Conservation (phyloP, 2,329 filamentous ascomycete genomes). For the Epichloe amarillans region DNA sequence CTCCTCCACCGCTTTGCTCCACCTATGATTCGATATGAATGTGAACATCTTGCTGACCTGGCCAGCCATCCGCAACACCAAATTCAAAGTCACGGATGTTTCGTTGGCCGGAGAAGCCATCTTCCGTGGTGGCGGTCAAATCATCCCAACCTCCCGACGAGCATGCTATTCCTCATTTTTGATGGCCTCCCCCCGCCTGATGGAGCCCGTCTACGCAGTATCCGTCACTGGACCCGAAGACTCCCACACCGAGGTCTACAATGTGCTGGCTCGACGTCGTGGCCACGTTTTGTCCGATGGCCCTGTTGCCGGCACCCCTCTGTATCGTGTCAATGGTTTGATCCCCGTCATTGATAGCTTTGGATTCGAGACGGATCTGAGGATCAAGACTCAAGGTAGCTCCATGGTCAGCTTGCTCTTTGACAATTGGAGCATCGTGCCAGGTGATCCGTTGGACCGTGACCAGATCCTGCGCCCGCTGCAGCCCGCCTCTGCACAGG, state of each 20-base stretch:
- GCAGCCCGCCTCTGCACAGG: conserved; percentile 77
- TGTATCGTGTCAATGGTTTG: conserved; percentile 82
- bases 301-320: conserved; percentile 82
- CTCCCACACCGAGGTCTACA: conserved; percentile 80
- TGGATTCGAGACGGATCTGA: conserved; percentile 92
- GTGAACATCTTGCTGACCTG: conserved; percentile 2
- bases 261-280: conserved; percentile 72
- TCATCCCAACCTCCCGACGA: conserved; percentile 86
- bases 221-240: conserved; percentile 88
- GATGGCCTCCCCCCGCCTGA: conserved; percentile 86
- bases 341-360: conserved; percentile 96
- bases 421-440: conserved; percentile 91
- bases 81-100: conserved; percentile 91
- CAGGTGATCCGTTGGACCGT: conserved; percentile 85
- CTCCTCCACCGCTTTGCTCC: not conserved
- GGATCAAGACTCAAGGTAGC: conserved; percentile 90
- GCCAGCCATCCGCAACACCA: conserved; percentile 85
- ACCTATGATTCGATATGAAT: not conserved
- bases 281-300: conserved; percentile 93
- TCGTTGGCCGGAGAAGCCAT: conserved; percentile 80
- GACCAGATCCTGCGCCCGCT: conserved; percentile 70
- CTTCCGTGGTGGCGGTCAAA: conserved; percentile 88
- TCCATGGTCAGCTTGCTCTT: conserved; percentile 87
- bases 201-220: conserved; percentile 91
- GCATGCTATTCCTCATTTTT: conserved; percentile 94